Percentiles rank a stretch among this genome's conserved stretches.
These are phyloP conservation scores for Suillus americanus DNA, from an alignment of 768 basidiomycete species.

Conservation along the genomic window DNA sequence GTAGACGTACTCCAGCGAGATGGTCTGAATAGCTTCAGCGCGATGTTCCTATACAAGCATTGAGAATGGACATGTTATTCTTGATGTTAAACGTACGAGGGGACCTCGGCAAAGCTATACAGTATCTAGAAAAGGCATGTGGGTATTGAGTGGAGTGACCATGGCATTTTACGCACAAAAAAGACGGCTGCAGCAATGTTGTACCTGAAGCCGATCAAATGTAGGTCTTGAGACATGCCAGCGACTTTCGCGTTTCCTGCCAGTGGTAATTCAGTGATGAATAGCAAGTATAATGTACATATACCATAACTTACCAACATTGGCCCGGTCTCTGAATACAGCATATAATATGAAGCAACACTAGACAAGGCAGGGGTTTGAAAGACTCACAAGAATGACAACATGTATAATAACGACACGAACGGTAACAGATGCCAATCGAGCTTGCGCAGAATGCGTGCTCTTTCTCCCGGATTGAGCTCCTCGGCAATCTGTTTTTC, in stretches of 20 bases:
- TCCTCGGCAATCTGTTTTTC: constrained; percentile 5
- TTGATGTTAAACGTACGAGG: constrained; percentile 30
- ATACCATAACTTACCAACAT: constrained; percentile 36
- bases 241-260: constrained; percentile 45
- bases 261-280: not conserved
- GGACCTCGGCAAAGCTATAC: constrained; percentile 39
- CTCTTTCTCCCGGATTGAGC: constrained; percentile 20
- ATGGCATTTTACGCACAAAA: constrained; percentile 25
- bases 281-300: not conserved
- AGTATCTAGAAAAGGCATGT: constrained; percentile 22
- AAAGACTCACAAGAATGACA: constrained; percentile 44
- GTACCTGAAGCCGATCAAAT: constrained; percentile 34
- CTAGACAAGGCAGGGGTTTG: not conserved
- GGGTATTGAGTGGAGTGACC: not conserved
- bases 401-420: constrained; percentile 43
- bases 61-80: not conserved
- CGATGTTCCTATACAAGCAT: constrained; percentile 33
- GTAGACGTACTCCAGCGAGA: constrained; percentile 35
- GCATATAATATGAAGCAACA: not conserved
- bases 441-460: constrained; percentile 39
- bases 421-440: constrained; percentile 46
- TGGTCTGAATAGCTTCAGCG: constrained; percentile 35
- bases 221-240: constrained; percentile 40
- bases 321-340: constrained; percentile 40
- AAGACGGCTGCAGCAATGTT: constrained; percentile 40